Evolutionary conservation across 805 yeast species (phyloP).

Genomic region (Candida nanaspora): DNA sequence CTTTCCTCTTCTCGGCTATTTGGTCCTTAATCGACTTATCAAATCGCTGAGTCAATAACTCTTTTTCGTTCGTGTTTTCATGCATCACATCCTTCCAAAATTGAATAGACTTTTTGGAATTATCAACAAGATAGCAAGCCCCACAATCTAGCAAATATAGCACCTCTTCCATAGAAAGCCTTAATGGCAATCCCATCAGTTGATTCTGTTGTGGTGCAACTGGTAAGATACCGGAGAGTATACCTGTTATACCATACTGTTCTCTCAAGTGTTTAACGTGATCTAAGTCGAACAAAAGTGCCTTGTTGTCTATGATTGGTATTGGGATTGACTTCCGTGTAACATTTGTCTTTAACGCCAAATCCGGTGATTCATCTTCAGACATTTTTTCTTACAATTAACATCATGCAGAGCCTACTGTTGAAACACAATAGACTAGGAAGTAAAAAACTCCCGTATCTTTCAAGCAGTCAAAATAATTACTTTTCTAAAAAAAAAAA

Average conservation of each 20-base stretch:
- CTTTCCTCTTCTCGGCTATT: slow-evolving; percentile 3
- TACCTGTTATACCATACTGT: slow-evolving; percentile 60
- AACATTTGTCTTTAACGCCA: too few species aligned
- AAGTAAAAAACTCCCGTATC: too few species aligned
- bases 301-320: slow-evolving; percentile 32
- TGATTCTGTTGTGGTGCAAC: slow-evolving; percentile 90
- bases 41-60: not conserved
- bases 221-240: slow-evolving; percentile 76
- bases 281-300: slow-evolving; percentile 52
- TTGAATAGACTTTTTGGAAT: not conserved
- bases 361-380: too few species aligned
- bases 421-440: too few species aligned
- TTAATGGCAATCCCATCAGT: slow-evolving; percentile 79
- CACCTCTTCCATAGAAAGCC: slow-evolving; percentile 67
- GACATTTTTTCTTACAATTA: too few species aligned
- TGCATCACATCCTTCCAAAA: slow-evolving; percentile 1
- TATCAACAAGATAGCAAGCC: slow-evolving; percentile 10
- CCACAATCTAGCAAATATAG: slow-evolving; percentile 45
- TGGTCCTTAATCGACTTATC: slow-evolving; percentile 1
- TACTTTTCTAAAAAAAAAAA: too few species aligned
- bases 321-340: slow-evolving; percentile 10
- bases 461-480: too few species aligned
- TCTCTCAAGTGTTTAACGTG: slow-evolving; percentile 49
- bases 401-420: too few species aligned
- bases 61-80: slow-evolving; percentile 1